A percentile compares a stretch with the other conserved stretches of the same genome.
Evolutionary conservation across 768 basidiomycete species (phyloP).

Genomic region (Tulasnella sp.): DNA sequence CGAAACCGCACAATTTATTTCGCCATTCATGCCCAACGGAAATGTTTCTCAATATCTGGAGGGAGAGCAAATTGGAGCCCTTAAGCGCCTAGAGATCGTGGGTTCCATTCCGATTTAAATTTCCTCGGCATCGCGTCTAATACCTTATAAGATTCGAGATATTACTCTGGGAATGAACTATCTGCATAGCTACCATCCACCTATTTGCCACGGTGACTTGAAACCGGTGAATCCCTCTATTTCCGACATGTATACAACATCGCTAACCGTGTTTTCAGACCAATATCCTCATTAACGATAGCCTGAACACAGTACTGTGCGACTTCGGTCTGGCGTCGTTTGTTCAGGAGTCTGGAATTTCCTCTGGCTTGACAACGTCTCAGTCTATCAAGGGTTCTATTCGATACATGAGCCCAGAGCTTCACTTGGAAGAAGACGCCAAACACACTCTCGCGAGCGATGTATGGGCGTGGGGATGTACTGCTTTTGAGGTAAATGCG

Average conservation of each 20-base stretch:
- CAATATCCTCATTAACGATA: neutral
- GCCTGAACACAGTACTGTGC: neutral
- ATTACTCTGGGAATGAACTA: neutral
- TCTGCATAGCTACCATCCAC: neutral
- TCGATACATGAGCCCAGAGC: neutral
- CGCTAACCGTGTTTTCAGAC: neutral
- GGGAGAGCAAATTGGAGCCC: too few species aligned
- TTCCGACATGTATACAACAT: neutral
- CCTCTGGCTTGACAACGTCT: neutral
- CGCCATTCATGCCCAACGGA: too few species aligned
- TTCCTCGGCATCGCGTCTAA: neutral
- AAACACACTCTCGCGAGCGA: neutral
- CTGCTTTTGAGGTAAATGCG: neutral
- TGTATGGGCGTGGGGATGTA: constrained; percentile 1
- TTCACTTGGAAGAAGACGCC: neutral
- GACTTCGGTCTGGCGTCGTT: neutral
- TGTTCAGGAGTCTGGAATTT: neutral
- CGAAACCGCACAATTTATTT: too few species aligned
- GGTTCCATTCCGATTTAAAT: neutral
- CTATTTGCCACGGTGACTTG: neutral
- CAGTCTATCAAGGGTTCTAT: neutral
- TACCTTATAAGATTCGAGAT: neutral
- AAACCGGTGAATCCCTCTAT: neutral
- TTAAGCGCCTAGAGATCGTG: too few species aligned
- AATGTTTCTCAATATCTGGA: too few species aligned